Evolutionary conservation across 768 basidiomycete genomes (phyloP).

Genomic region (Kwoniella pini): DNA sequence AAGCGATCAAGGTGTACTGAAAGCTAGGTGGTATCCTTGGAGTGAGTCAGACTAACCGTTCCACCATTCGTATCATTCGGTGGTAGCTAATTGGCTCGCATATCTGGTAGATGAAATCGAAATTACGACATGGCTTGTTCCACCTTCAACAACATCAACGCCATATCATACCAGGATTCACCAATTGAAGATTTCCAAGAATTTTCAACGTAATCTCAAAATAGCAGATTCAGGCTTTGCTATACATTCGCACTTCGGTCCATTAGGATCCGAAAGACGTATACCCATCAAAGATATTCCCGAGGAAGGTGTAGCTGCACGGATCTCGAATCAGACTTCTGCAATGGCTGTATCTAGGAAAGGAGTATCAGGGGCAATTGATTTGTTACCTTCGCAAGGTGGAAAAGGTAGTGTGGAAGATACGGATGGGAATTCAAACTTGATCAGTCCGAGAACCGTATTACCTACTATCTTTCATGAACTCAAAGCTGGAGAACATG

Average conservation of each 20-base stretch:
- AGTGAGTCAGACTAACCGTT: too few relatives aligned
- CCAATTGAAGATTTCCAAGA: constrained; percentile 60
- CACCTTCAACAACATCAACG: constrained; percentile 62
- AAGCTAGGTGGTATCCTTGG: constrained; percentile 73
- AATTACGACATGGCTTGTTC: constrained; percentile 75
- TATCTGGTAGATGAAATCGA: constrained; percentile 60
- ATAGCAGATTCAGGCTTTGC: constrained; percentile 71
- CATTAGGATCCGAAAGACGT: constrained; percentile 21
- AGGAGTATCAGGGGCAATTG: constrained; percentile 52
- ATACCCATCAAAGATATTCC: constrained; percentile 1
- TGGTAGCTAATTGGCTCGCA: too few relatives aligned
- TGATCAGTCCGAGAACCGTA: constrained; percentile 67
- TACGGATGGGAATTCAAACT: constrained; percentile 70
- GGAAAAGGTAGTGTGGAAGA: constrained; percentile 57
- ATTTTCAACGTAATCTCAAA: constrained; percentile 56
- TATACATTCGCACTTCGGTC: constrained; percentile 64
- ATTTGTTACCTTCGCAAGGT: constrained; percentile 25
- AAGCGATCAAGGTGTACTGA: constrained; percentile 53
- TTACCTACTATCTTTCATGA: constrained; percentile 64
- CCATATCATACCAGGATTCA: constrained; percentile 71
- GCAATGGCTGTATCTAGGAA: constrained; percentile 17
- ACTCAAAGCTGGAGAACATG: constrained; percentile 50
- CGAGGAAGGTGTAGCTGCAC: constrained; percentile 47
- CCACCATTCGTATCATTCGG: too few relatives aligned
- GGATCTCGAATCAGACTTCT: constrained; percentile 21